phyloP scores from a whole-genome alignment of 2,329 filamentous ascomycete species.

The Epichloe sp. region DNA sequence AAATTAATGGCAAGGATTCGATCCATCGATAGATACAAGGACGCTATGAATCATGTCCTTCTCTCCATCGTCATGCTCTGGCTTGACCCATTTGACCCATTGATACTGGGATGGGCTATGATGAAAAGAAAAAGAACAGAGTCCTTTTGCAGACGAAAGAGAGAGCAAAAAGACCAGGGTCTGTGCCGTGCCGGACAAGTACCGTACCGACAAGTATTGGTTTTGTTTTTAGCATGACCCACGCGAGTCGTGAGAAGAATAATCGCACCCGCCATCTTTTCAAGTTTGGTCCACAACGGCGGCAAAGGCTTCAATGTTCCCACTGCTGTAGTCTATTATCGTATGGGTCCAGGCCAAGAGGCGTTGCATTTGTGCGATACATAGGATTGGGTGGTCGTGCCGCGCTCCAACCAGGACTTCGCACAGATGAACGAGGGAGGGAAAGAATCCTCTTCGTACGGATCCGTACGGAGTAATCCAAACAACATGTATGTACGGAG shows the following conservation, averaged over 20 bases:
- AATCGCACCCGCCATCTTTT: neutral
- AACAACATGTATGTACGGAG: neutral
- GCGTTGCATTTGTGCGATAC: conserved; percentile 1
- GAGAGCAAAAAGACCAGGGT: neutral
- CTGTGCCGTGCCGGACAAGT: neutral
- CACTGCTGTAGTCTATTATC: neutral
- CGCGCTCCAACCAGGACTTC: neutral
- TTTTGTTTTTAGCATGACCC: neutral
- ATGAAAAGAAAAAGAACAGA: neutral
- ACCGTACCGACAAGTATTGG: neutral
- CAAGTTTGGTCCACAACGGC: neutral
- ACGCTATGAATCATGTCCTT: neutral
- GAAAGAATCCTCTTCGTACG: neutral
- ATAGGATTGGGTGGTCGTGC: neutral
- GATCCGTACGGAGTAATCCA: neutral
- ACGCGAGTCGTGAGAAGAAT: neutral
- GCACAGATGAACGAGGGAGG: too few species aligned
- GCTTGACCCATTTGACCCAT: neutral
- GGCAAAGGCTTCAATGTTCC: neutral
- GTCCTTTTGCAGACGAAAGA: neutral
- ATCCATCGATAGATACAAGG: neutral
- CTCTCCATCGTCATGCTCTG: neutral
- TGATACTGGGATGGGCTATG: too few species aligned
- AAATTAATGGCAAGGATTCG: neutral
- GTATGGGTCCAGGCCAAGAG: neutral